phyloP scores from a whole-genome alignment of 1,284 basidiomycete genomes.

The Pisolithus thermaeus region DNA sequence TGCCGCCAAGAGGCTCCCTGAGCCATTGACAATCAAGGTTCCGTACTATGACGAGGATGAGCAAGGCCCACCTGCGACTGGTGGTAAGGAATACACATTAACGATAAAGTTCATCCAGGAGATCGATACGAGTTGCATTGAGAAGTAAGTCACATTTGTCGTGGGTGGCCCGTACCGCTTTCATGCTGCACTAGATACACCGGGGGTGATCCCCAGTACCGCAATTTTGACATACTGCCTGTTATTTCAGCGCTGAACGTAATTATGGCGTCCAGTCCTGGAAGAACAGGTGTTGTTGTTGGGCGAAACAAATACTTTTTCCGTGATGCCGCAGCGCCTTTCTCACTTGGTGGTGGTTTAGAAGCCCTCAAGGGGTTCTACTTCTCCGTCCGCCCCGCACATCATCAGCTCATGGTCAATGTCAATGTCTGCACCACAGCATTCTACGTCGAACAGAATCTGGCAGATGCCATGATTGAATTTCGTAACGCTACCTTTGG shows the following conservation, averaged over 20 bases:
- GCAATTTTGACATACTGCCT: conserved; percentile 60
- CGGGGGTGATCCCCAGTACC: conserved; percentile 51
- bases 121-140: conserved; percentile 53
- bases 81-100: conserved; percentile 55
- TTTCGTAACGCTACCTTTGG: conserved; percentile 53
- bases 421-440: conserved; percentile 80
- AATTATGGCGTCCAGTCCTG: conserved; percentile 56
- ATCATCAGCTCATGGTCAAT: conserved; percentile 75
- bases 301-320: conserved; percentile 76
- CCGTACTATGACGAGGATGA: conserved; percentile 65
- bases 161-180: neutral
- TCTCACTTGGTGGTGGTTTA: conserved; percentile 53
- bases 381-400: conserved; percentile 67
- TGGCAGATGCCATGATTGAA: conserved; percentile 53
- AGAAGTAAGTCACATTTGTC: neutral
- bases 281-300: conserved; percentile 63
- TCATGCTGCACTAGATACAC: conserved; percentile 45
- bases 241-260: conserved; percentile 70
- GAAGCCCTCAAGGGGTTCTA: conserved; percentile 77
- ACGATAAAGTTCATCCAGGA: conserved; percentile 53
- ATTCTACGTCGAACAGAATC: conserved; percentile 62
- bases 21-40: conserved; percentile 54
- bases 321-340: conserved; percentile 40
- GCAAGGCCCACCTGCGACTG: conserved; percentile 33
- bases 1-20: conserved; percentile 46